phyloP scores from a whole-genome alignment of 306 rosid species.

The Dalbergia cochinchinensis region DNA sequence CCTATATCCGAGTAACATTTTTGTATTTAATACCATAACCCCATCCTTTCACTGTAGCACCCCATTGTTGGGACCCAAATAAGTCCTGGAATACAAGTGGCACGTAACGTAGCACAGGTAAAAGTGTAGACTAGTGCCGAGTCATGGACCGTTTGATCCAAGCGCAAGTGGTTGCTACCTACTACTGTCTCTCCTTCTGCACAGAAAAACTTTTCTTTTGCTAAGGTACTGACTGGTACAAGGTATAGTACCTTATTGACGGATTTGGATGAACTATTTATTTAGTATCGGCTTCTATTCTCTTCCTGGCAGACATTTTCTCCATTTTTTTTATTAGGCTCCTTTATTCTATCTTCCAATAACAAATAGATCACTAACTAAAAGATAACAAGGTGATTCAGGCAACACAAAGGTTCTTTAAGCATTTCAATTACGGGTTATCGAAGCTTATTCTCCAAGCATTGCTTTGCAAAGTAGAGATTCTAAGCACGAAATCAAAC shows the following conservation, averaged over 20 bases:
- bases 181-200: not conserved
- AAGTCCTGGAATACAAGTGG: slow-evolving; percentile 49
- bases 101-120: slow-evolving; percentile 35
- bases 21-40: slow-evolving; percentile 40
- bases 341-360: slow-evolving; percentile 44
- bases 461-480: slow-evolving; percentile 27
- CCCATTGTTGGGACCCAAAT: slow-evolving; percentile 41
- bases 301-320: not conserved
- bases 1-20: no score
- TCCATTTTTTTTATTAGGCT: not conserved
- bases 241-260: slow-evolving; percentile 22
- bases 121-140: slow-evolving; percentile 41
- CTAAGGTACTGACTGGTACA: slow-evolving; percentile 38
- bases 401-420: slow-evolving; percentile 24
- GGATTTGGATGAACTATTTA: slow-evolving; percentile 19
- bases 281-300: slow-evolving; percentile 15
- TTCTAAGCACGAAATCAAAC: slow-evolving; percentile 45
- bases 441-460: slow-evolving; percentile 27
- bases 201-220: slow-evolving; percentile 19
- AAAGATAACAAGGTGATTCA: slow-evolving; percentile 38
- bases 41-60: slow-evolving; percentile 50
- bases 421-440: slow-evolving; percentile 43
- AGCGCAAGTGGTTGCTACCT: not conserved
- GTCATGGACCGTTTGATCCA: slow-evolving; percentile 45
- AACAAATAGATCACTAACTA: slow-evolving; percentile 8